Evolutionary conservation across 495 filamentous ascomycete genomes (phyloP).

Genomic region (Penicillium parvum): DNA sequence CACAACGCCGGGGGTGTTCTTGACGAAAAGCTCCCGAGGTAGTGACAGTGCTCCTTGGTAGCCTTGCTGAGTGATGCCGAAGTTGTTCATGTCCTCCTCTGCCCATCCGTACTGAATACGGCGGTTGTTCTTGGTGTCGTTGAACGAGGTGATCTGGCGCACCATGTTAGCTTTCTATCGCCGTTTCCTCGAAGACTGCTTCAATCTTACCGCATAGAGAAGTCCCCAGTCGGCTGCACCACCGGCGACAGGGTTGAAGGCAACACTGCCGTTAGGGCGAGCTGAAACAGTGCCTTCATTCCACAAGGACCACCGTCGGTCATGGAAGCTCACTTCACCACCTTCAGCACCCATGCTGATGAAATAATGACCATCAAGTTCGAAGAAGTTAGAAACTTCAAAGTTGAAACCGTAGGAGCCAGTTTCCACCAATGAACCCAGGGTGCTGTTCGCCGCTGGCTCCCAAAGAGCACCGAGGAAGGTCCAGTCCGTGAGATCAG

Average conservation of each 20-base stretch:
- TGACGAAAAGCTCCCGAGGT: slow-evolving; percentile 14
- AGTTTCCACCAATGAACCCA: slow-evolving; percentile 10
- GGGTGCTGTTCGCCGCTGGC: slow-evolving; percentile 11
- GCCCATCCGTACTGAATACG: slow-evolving; percentile 19
- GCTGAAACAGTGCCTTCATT: slow-evolving; percentile 14
- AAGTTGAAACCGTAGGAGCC: slow-evolving; percentile 17
- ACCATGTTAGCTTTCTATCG: background rate
- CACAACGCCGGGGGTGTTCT: slow-evolving; percentile 6
- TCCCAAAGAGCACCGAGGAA: slow-evolving; percentile 17
- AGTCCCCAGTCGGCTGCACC: slow-evolving; percentile 15
- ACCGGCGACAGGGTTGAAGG: slow-evolving; percentile 11
- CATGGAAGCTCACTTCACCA: slow-evolving; percentile 14
- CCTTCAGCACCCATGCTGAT: slow-evolving; percentile 17
- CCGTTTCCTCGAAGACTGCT: background rate
- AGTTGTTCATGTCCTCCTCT: slow-evolving; percentile 12
- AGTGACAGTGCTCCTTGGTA: slow-evolving; percentile 12
- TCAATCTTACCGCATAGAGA: slow-evolving; percentile 12
- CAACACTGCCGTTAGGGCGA: slow-evolving; percentile 13
- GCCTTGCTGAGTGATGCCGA: slow-evolving; percentile 12
- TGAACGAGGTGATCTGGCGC: slow-evolving; percentile 8
- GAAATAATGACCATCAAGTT: slow-evolving; percentile 12
- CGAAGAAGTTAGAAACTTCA: slow-evolving; percentile 18
- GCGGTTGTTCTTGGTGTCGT: slow-evolving; percentile 18
- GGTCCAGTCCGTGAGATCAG: slow-evolving; percentile 15
- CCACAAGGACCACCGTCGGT: slow-evolving; percentile 14